phyloP scores from a whole-genome alignment of 2,329 filamentous ascomycete species.

The Colletotrichum nymphaeae region DNA sequence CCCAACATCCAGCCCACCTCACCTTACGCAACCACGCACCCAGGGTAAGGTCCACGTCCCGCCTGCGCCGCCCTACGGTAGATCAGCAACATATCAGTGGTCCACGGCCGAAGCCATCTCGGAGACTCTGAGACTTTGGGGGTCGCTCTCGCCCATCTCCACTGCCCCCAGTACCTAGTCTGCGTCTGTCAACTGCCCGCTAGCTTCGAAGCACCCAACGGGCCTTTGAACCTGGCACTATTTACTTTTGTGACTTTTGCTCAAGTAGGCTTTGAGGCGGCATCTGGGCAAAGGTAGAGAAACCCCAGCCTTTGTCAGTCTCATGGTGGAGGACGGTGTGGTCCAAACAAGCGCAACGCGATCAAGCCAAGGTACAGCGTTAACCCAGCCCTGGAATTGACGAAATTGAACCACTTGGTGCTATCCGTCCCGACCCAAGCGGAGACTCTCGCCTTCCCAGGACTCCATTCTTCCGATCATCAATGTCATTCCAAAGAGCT shows the following conservation, averaged over 20 bases:
- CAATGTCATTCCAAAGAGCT: not conserved
- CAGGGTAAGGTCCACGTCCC: not conserved
- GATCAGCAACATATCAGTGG: not conserved
- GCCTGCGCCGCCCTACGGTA: slow-evolving; percentile 7
- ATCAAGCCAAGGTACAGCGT: too few species aligned
- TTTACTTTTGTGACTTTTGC: too few species aligned
- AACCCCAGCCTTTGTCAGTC: too few species aligned
- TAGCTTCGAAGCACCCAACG: slow-evolving; percentile 11
- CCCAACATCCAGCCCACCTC: not conserved
- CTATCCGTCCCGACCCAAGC: not conserved
- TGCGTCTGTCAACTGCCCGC: not conserved
- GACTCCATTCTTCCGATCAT: not conserved
- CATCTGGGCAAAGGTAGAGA: too few species aligned
- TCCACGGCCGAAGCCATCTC: not conserved
- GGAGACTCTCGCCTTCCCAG: not conserved
- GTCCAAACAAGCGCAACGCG: too few species aligned
- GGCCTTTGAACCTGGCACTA: slow-evolving; percentile 1
- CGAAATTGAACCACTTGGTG: not conserved
- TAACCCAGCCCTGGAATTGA: not conserved
- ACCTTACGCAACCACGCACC: not conserved
- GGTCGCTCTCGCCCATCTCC: not conserved
- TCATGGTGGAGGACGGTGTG: too few species aligned
- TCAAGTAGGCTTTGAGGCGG: too few species aligned
- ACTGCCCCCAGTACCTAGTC: not conserved
- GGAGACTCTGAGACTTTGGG: not conserved